Base-by-base conservation (phyloP, 2,329 filamentous ascomycete species). In the Venturia asperata region DNA sequence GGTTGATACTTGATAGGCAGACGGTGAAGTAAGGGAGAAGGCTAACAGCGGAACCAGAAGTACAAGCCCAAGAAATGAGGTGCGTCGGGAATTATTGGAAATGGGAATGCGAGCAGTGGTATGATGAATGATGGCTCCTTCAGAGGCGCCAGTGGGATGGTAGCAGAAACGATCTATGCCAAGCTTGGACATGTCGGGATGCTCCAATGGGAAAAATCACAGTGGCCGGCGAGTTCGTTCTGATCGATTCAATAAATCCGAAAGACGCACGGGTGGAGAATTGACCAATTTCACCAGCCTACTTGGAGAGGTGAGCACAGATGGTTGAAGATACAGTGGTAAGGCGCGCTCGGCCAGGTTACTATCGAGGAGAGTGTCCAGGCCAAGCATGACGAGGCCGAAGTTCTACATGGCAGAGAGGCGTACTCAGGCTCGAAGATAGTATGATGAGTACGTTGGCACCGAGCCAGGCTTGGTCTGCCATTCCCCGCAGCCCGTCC, bases 191-290 rank as follows among this genome's bases (percentile, higher is more conserved):
- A 10, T 19, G 4, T 19, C 7, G 52, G 52, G 3, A 37, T 11
- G 37, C 52, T 58, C 52, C 52, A 58, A 58, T 58, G 11, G 52
- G 52, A 58, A 58, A 13, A 58, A 58, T 37, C n/a, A 11, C 37
- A 24, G 27, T 30, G 49, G 49, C 21, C 49, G 49, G 49, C 24
- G 49, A 56, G 10, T 56, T 56, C 15, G 19, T 56, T 34, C 19
- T 19, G 13, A 17, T 34, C 6, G 49, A 58, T 58, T 58, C 17
- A n/a, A 58, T 37, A 37, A 21, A 58, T 58, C 52, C 52, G 52
- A 58, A n/a, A 21, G 52, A 37, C 30, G 52, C 52, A 58, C n/a
- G 30, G 15, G 15, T 13, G 3, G 11, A 24, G 6, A 24, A 13
- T 24, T 24, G 7, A 6, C 24, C 34, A 19, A 34, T 56, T 7